Percentiles rank a stretch among this genome's conserved stretches.
These are phyloP conservation scores for Wickerhamomyces subpelliculosus DNA, from an alignment of 805 yeast species.

Conservation along the genomic window DNA sequence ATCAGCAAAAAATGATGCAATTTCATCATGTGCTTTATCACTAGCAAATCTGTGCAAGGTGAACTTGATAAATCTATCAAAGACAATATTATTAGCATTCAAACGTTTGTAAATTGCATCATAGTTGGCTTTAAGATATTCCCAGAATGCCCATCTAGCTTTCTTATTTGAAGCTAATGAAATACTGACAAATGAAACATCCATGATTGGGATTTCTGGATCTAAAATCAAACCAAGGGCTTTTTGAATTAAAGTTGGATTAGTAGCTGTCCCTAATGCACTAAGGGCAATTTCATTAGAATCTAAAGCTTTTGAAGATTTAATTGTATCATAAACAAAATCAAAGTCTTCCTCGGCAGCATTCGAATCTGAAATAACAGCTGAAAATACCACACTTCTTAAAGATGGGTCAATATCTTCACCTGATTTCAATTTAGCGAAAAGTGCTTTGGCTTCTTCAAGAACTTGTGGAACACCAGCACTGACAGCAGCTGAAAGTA, in stretches of 20 bases:
- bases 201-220: constrained; percentile 60
- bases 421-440: constrained; percentile 47
- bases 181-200: constrained; percentile 65
- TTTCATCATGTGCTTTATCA: constrained; percentile 39
- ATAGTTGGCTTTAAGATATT: constrained; percentile 69
- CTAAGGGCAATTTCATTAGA: constrained; percentile 63
- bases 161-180: constrained; percentile 55
- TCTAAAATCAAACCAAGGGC: constrained; percentile 48
- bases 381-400: constrained; percentile 58
- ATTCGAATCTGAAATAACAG: constrained; percentile 50
- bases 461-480: constrained; percentile 42
- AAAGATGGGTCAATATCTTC: constrained; percentile 64
- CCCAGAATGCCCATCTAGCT: constrained; percentile 65
- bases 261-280: constrained; percentile 56
- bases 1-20: constrained; percentile 40
- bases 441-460: constrained; percentile 37
- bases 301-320: constrained; percentile 50
- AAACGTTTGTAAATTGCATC: constrained; percentile 52
- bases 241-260: constrained; percentile 42
- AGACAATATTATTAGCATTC: constrained; percentile 74
- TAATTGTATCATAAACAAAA: constrained; percentile 48
- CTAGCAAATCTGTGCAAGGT: constrained; percentile 56
- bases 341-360: constrained; percentile 63
- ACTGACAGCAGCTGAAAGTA: constrained; percentile 52
- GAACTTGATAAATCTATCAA: constrained; percentile 64